These are phyloP conservation scores for Aegle marmelos DNA, from an alignment of 345 rosid species.

Conservation along the genomic window DNA sequence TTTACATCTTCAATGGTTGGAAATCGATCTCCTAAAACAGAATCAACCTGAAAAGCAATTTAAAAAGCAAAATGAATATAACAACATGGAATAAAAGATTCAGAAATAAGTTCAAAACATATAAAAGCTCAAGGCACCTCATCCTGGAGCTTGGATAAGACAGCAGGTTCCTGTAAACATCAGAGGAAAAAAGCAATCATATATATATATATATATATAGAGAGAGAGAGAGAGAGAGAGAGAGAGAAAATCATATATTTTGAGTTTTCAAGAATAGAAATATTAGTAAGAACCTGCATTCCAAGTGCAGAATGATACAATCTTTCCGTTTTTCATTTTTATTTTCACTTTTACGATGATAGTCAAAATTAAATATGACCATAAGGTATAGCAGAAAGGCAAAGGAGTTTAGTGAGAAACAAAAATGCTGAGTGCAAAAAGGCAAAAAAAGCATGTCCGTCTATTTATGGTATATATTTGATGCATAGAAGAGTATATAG, in stretches of 20 bases:
- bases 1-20: constrained; percentile 85
- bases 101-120: neutral
- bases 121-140: constrained; percentile 49
- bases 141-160: constrained; percentile 75
- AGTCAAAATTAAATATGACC: neutral
- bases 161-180: constrained; percentile 67
- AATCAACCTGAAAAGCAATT: constrained; percentile 61
- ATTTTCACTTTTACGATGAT: neutral
- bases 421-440: neutral
- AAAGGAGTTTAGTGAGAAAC: neutral
- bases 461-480: neutral
- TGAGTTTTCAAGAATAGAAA: neutral
- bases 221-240: too few species aligned
- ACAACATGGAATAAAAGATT: neutral
- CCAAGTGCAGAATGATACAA: neutral
- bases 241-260: neutral
- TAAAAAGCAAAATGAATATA: neutral
- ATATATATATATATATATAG: neutral
- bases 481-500: neutral
- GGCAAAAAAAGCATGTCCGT: neutral
- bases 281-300: neutral
- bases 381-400: neutral
- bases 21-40: constrained; percentile 78
- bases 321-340: neutral
- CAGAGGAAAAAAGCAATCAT: constrained; percentile 9